Conservation (phyloP, 345 rosid species). For the Moringa oleifera region DNA sequence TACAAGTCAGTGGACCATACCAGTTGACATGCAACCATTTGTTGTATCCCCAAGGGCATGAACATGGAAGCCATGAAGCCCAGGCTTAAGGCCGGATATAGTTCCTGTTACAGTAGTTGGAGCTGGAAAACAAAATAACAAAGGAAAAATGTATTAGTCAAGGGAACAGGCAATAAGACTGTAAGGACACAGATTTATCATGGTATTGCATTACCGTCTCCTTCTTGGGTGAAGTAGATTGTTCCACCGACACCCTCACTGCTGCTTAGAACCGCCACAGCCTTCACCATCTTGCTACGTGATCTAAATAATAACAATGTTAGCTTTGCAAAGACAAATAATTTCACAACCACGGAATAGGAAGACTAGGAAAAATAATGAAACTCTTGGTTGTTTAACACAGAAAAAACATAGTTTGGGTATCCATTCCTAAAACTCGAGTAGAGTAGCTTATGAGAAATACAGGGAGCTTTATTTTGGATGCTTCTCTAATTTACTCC, state of each 20-base stretch:
- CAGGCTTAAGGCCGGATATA: slow-evolving; percentile 86
- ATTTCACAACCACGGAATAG: background rate
- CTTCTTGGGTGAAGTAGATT: slow-evolving; percentile 69
- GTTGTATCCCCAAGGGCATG: slow-evolving; percentile 98
- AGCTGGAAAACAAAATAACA: slow-evolving; percentile 24
- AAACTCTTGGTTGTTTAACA: background rate
- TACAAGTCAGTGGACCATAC: slow-evolving; percentile 31
- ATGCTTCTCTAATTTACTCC: no score
- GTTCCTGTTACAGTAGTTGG: slow-evolving; percentile 76
- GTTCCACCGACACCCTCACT: slow-evolving; percentile 81
- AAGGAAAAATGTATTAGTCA: background rate
- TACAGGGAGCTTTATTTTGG: no score
- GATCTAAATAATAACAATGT: slow-evolving; percentile 43
- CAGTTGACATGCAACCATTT: slow-evolving; percentile 99
- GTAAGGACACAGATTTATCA: background rate
- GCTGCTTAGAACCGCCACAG: slow-evolving; percentile 67
- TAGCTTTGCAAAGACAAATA: slow-evolving; percentile 2
- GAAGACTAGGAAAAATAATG: no score
- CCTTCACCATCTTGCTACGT: slow-evolving; percentile 81
- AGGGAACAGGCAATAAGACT: background rate
- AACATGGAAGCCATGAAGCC: slow-evolving; percentile 93
- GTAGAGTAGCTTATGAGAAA: background rate
- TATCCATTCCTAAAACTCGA: background rate
- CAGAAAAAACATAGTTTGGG: no score
- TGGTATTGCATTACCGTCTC: slow-evolving; percentile 43